Evolutionary conservation across 1,139 yeast species (phyloP).

Genomic region (Eremothecium sinecaudum): DNA sequence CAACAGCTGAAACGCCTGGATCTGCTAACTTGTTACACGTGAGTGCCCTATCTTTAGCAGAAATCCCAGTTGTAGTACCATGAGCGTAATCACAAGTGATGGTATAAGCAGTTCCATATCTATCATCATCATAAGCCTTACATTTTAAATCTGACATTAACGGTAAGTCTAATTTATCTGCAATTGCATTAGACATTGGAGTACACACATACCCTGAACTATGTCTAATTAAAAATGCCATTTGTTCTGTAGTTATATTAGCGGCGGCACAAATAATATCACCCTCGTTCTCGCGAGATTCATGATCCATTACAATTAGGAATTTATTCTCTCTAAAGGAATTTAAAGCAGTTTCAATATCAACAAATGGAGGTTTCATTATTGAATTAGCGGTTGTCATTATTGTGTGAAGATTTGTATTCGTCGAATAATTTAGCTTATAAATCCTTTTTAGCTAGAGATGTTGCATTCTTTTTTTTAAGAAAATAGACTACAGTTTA

Average conservation of each 20-base stretch:
- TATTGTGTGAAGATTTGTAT: not conserved
- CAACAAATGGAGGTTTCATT: conserved; percentile 34
- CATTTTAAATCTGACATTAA: conserved; percentile 46
- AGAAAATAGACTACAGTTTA: too few species aligned
- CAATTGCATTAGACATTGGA: conserved; percentile 69
- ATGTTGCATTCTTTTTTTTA: too few species aligned
- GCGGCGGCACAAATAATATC: conserved; percentile 91
- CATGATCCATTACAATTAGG: conserved; percentile 91
- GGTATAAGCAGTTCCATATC: conserved; percentile 96
- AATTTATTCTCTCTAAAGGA: conserved; percentile 84
- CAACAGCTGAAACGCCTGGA: conserved; percentile 44
- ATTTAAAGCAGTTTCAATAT: conserved; percentile 65
- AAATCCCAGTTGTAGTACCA: conserved; percentile 96
- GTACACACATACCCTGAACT: conserved; percentile 91
- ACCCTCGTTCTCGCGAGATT: conserved; percentile 93
- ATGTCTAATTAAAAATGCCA: conserved; percentile 90
- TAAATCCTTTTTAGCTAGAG: too few species aligned
- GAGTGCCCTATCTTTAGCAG: conserved; percentile 87
- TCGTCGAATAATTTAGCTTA: too few species aligned
- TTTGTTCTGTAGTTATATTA: conserved; percentile 64
- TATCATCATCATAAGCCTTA: conserved; percentile 41
- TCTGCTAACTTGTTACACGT: conserved; percentile 70
- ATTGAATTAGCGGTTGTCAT: not conserved
- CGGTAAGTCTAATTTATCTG: conserved; percentile 72
- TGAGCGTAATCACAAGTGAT: conserved; percentile 75